A percentile compares a stretch with the other conserved stretches of the same genome.
These are phyloP conservation scores for Ilyonectria sp. DNA, from an alignment of 2,329 filamentous ascomycete genomes.

Conservation along the genomic window DNA sequence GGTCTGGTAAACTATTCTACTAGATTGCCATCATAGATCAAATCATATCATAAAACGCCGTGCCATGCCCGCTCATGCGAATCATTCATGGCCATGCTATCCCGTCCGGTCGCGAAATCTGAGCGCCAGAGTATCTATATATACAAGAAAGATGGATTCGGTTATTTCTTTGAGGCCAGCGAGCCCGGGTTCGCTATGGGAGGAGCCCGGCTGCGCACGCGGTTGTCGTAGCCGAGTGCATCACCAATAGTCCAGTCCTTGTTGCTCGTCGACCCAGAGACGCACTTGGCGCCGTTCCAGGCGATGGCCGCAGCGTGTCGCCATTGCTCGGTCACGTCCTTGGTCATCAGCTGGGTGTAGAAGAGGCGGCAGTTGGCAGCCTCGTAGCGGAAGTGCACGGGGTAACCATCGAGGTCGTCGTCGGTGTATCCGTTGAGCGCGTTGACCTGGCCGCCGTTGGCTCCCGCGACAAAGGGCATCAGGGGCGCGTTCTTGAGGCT, in stretches of 20 bases:
- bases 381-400: conserved; percentile 71
- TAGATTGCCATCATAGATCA: not conserved
- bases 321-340: conserved; percentile 69
- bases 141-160: conserved; percentile 20
- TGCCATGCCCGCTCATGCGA: conserved; percentile 22
- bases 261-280: conserved; percentile 39
- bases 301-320: conserved; percentile 41
- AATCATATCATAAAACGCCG: conserved; percentile 19
- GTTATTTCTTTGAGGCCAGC: conserved; percentile 22
- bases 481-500: conserved; percentile 33
- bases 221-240: conserved; percentile 34
- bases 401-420: conserved; percentile 44
- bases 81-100: conserved; percentile 3
- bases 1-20: not conserved
- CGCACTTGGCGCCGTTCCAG: conserved; percentile 38
- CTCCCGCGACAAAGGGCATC: conserved; percentile 54
- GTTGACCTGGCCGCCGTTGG: conserved; percentile 41
- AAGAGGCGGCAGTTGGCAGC: conserved; percentile 74
- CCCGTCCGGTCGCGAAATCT: not conserved
- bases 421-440: conserved; percentile 37
- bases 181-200: conserved; percentile 37
- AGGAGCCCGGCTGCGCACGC: conserved; percentile 40
- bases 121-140: not conserved
- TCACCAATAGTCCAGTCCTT: conserved; percentile 37
- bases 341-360: conserved; percentile 68